These are phyloP conservation scores for Aureobasidium uvarum DNA, from an alignment of 2,329 filamentous ascomycete genomes.

Conservation along the genomic window DNA sequence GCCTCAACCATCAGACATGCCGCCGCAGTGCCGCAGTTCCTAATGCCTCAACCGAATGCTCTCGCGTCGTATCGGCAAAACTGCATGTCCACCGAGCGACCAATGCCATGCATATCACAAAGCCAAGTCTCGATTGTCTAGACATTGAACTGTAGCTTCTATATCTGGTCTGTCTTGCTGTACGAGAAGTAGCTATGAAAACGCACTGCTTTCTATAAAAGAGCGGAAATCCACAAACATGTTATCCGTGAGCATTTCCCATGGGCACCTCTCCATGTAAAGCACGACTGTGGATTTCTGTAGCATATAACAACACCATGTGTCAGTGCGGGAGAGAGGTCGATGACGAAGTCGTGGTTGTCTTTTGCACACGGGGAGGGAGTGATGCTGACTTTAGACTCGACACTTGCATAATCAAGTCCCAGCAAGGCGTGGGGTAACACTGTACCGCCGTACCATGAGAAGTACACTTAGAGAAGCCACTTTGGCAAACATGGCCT, in stretches of 20 bases:
- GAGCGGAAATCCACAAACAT: too few relatives aligned
- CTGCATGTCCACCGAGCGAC: neutral
- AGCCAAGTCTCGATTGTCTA: neutral
- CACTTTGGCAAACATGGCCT: neutral
- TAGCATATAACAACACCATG: too few relatives aligned
- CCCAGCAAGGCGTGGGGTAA: neutral
- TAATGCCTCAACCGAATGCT: conserved; percentile 18
- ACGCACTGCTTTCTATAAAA: too few relatives aligned
- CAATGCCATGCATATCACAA: neutral
- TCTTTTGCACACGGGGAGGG: too few relatives aligned
- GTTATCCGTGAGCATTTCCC: too few relatives aligned
- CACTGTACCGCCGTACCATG: neutral
- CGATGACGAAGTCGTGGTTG: too few relatives aligned
- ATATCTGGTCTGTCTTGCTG: neutral
- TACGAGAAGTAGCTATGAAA: too few relatives aligned
- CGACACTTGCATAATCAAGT: neutral
- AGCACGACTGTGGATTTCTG: too few relatives aligned
- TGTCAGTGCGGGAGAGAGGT: too few relatives aligned
- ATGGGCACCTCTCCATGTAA: too few relatives aligned
- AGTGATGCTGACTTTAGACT: neutral
- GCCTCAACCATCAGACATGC: neutral
- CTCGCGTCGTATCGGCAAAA: neutral
- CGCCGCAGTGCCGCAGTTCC: conserved; percentile 4
- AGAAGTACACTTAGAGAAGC: neutral
- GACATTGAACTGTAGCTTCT: neutral